Conservation (phyloP, 1,284 basidiomycete genomes). For the Entoloma clypeatum region DNA sequence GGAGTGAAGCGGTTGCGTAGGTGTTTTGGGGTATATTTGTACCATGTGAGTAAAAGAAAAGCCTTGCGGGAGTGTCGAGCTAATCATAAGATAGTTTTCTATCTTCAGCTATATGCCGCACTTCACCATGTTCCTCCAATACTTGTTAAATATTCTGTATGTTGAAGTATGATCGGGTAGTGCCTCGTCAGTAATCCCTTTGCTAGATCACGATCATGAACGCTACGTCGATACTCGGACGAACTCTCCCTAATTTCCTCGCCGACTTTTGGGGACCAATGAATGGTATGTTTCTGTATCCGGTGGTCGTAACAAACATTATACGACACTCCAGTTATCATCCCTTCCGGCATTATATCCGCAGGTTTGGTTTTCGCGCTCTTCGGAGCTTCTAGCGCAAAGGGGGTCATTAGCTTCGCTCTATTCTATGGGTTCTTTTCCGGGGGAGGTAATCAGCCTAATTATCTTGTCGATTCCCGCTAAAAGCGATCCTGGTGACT, state of each 20-base stretch:
- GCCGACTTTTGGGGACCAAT: constrained; percentile 36
- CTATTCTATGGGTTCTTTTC: constrained; percentile 47
- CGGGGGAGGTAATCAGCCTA: constrained; percentile 35
- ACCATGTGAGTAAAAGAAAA: constrained; percentile 26
- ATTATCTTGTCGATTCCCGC: not conserved
- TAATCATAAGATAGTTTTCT: constrained; percentile 31
- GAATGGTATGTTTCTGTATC: constrained; percentile 26
- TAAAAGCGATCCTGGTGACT: constrained; percentile 6
- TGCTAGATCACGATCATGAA: constrained; percentile 40
- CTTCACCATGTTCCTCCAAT: constrained; percentile 31
- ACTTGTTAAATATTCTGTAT: constrained; percentile 39
- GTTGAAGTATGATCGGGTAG: not conserved
- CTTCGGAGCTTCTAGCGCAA: constrained; percentile 36
- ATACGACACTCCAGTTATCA: constrained; percentile 29
- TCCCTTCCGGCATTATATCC: constrained; percentile 34
- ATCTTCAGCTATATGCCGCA: constrained; percentile 40
- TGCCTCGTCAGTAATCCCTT: not conserved
- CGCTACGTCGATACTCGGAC: constrained; percentile 35
- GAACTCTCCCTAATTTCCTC: constrained; percentile 36
- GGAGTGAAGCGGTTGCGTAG: constrained; percentile 16
- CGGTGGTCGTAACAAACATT: constrained; percentile 3
- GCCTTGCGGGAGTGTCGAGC: constrained; percentile 1
- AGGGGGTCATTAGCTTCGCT: constrained; percentile 37
- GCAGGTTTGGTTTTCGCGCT: constrained; percentile 41
- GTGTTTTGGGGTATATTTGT: constrained; percentile 38